phyloP scores from a whole-genome alignment of 1,139 yeast species.

The Yamadazyma mexicana region DNA sequence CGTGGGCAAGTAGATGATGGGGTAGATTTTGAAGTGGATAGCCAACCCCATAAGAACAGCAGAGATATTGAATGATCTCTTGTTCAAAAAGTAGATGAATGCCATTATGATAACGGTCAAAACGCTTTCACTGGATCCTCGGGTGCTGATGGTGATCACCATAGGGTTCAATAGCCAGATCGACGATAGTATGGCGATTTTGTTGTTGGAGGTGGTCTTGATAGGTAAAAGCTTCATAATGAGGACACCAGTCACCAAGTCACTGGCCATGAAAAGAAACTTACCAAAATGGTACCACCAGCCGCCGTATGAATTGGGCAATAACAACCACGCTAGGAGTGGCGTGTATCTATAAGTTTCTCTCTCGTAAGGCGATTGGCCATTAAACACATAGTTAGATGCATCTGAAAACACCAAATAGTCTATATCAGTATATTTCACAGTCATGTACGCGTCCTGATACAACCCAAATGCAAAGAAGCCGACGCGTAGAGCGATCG shows the following conservation, averaged over 20 bases:
- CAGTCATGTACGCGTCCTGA: conserved; percentile 78
- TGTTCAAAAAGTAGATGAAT: conserved; percentile 48
- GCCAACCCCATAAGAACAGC: conserved; percentile 75
- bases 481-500: conserved; percentile 53
- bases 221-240: conserved; percentile 43
- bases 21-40: conserved; percentile 89
- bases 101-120: conserved; percentile 75
- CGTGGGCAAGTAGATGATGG: conserved; percentile 76
- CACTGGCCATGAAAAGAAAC: conserved; percentile 71
- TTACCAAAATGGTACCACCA: conserved; percentile 74
- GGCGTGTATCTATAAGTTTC: conserved; percentile 96
- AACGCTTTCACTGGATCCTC: conserved; percentile 93
- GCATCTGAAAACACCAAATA: conserved; percentile 94
- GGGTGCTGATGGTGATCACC: conserved; percentile 89
- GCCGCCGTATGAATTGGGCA: conserved; percentile 58
- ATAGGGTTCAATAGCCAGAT: conserved; percentile 93
- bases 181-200: conserved; percentile 42
- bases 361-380: conserved; percentile 72
- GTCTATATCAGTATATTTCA: conserved; percentile 91
- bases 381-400: conserved; percentile 63
- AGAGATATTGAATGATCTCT: conserved; percentile 37
- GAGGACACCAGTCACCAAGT: conserved; percentile 75
- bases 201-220: conserved; percentile 23
- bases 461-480: conserved; percentile 82
- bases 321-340: conserved; percentile 74